Evolutionary conservation across 2,329 filamentous ascomycete species (phyloP), one percentile per base, ranked within the genome.

Genomic region (Berkeleyomyces rouxiae): DNA sequence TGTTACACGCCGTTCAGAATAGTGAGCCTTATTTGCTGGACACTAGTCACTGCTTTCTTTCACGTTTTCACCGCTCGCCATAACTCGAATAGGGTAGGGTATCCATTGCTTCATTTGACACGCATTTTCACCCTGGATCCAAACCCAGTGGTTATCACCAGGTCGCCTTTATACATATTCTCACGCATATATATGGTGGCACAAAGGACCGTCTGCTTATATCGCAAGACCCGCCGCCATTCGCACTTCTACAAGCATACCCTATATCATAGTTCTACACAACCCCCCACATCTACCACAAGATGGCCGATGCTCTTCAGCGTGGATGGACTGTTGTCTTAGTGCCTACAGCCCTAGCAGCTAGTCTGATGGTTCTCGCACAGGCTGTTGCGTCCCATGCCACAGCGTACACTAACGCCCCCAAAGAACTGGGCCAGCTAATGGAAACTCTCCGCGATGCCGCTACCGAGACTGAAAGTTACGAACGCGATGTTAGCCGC

Each of bases 381-480:
- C 80, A 82, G 69, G 75, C 78, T 66, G 70, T 76, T 62, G 74
- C 76, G 66, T 76, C 76, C 60, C 82, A 82, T 70, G 76, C 76
- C 60, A 70, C 75, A 64, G 82, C 81, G 16, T 85, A 83, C 71
- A 69, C 78, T 51, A 77, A 75, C 43, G 83, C 83, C 37, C 82
- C 82, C 37, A 75, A 74, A 66, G 82, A 85, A 71, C 76, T 84
- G 62, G 72, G 72, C 64, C 77, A 77, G 63, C 82, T 85, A 67
- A 71, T 84, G 68, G 82, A 84, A 68, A 76, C 79, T 13, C 77
- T 82, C 68, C 82, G 84, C 70, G 82, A 78, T 68, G 87, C 81
- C 46, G 75, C 83, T 58, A 75, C 79, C 67, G 83, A 85, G 70
- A 85, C 84, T 68, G 82, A 85, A 71, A 80, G 76, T 68, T 84